These are phyloP conservation scores for Boletus reticuloceps DNA, from an alignment of 768 basidiomycete species.

Conservation along the genomic window DNA sequence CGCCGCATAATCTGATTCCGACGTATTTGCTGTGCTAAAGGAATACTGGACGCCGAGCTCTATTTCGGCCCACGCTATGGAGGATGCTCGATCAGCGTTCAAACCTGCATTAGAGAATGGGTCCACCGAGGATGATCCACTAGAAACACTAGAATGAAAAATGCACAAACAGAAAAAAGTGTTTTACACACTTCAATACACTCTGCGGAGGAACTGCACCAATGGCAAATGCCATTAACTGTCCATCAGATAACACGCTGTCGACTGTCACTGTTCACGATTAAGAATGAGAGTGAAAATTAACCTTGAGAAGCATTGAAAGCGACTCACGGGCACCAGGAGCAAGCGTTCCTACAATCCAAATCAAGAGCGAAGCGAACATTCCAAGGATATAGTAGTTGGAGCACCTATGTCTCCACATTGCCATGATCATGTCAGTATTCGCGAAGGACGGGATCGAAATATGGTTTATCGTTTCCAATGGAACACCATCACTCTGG, in stretches of 20 bases:
- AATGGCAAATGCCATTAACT: slow-evolving; percentile 21
- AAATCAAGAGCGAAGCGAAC: slow-evolving; percentile 17
- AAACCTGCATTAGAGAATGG: slow-evolving; percentile 2
- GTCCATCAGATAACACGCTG: slow-evolving; percentile 21
- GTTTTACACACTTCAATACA: slow-evolving; percentile 22
- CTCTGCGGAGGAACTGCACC: slow-evolving; percentile 22
- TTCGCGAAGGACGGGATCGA: slow-evolving; percentile 24
- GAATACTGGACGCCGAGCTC: slow-evolving; percentile 26
- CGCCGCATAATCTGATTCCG: slow-evolving; percentile 14
- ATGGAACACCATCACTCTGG: slow-evolving; percentile 18
- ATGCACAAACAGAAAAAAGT: background rate
- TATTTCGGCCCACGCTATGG: slow-evolving; percentile 24
- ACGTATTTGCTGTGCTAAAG: slow-evolving; percentile 10
- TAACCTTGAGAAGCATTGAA: background rate
- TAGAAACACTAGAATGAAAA: slow-evolving; percentile 2
- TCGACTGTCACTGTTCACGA: slow-evolving; percentile 16
- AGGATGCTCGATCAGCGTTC: slow-evolving; percentile 17
- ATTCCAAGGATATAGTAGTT: slow-evolving; percentile 20
- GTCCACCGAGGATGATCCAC: background rate
- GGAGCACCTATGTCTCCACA: slow-evolving; percentile 19
- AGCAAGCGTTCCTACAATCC: slow-evolving; percentile 20
- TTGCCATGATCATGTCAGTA: slow-evolving; percentile 9
- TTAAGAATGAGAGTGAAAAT: background rate
- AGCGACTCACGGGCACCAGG: slow-evolving; percentile 25
- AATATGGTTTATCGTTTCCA: slow-evolving; percentile 21